Evolutionary conservation across 305 asterid species (phyloP), one percentile per base, ranked within the genome.

Genomic region (Plantago coronopus): DNA sequence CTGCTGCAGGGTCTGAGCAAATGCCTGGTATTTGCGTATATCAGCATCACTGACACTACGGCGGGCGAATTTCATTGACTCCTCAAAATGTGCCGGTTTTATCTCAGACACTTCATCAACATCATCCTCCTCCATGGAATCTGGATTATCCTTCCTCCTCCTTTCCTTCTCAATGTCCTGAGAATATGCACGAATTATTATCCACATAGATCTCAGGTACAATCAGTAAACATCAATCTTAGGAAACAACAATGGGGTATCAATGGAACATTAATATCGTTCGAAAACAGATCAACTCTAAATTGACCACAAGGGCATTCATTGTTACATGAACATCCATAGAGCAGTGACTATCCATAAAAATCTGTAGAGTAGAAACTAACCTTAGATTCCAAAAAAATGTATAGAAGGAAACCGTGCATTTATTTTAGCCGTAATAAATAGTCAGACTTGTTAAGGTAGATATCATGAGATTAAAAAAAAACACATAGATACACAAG

Each of bases 1-100:
- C 37, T 81, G 88, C 78, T 81, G 88, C 76, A 81, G 61, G 0
- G 88, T 81, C 76, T 81, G 88, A 67, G 88, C 87, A 67, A 81
- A 78, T 8, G 80, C 78, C 72, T 78, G 87, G 48, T 78, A 81
- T 75, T 81, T 81, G 47, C 84, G 87, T 47, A 78, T 78, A 27
- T 81, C 87, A 14, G 84, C 82, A 62, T 78, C 84, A 22, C 84
- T 78, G 46, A 81, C 87, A 60, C 87, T 81, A 75, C 88, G 64
- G 23, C 88, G 54, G 2, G 87, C 88, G 48, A 61, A 81, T 72
- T 81, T 81, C 84, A 81, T 78, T 2, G 84, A 78, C 51, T 81
- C 88, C 71, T 81, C 84, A 62, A 81, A 78, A 59, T 78, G 88
- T 3, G 78, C 65, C 6, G 84, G 81, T 59, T 58, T 76, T 13